phyloP scores from a whole-genome alignment of 2,329 filamentous ascomycete species.

The Venturia carpophila region DNA sequence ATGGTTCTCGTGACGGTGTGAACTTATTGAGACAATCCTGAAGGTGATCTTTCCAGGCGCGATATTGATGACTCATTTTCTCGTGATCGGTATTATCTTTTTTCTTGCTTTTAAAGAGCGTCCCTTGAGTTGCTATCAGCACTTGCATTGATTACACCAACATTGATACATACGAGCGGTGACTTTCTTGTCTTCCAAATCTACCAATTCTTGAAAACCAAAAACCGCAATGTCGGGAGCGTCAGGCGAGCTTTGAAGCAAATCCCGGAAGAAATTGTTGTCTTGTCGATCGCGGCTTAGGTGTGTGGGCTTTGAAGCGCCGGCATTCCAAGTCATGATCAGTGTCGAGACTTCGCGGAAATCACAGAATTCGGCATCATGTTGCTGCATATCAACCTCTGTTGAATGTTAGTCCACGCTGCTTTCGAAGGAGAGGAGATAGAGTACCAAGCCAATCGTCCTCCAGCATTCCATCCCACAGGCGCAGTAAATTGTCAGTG shows the following conservation, averaged over 20 bases:
- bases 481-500: slow-evolving; percentile 71
- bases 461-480: slow-evolving; percentile 89
- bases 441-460: slow-evolving; percentile 77
- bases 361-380: slow-evolving; percentile 73
- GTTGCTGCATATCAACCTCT: slow-evolving; percentile 78
- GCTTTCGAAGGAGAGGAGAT: slow-evolving; percentile 21
- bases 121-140: slow-evolving; percentile 43
- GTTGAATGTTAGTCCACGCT: not conserved
- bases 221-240: slow-evolving; percentile 88
- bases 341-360: slow-evolving; percentile 75
- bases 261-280: slow-evolving; percentile 68
- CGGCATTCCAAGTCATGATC: slow-evolving; percentile 94
- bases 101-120: slow-evolving; percentile 72
- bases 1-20: slow-evolving; percentile 68
- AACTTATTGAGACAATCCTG: slow-evolving; percentile 74
- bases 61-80: slow-evolving; percentile 93
- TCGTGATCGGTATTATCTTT: slow-evolving; percentile 81
- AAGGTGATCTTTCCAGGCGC: slow-evolving; percentile 90
- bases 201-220: slow-evolving; percentile 97
- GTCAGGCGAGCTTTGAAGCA: slow-evolving; percentile 61
- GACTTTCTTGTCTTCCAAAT: slow-evolving; percentile 92
- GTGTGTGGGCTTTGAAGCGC: slow-evolving; percentile 83
- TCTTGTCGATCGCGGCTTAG: slow-evolving; percentile 64
- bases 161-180: slow-evolving; percentile 63
- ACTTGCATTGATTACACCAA: not conserved